Conservation (phyloP, 2,329 filamentous ascomycete genomes). For the Escovopsis sp. region DNA sequence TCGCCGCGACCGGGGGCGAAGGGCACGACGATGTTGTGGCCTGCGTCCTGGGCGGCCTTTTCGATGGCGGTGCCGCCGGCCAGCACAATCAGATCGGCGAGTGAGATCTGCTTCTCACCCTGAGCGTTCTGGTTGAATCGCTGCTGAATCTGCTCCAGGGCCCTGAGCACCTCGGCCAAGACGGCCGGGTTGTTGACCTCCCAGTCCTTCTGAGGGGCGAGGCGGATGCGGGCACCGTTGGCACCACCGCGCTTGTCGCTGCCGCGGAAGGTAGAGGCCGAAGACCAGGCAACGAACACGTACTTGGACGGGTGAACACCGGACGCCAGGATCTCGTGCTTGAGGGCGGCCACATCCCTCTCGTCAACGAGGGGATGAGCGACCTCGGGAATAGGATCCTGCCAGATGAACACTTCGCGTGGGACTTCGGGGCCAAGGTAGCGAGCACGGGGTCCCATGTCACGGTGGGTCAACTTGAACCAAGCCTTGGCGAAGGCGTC, state of each 20-base stretch:
- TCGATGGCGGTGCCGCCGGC: conserved; percentile 58
- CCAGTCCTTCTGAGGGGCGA: conserved; percentile 59
- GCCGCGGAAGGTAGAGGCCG: conserved; percentile 58
- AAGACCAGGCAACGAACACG: conserved; percentile 52
- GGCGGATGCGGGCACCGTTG: conserved; percentile 65
- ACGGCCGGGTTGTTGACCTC: conserved; percentile 58
- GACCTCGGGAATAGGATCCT: conserved; percentile 52
- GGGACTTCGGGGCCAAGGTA: conserved; percentile 66
- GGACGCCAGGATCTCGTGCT: conserved; percentile 51
- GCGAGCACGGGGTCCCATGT: conserved; percentile 56
- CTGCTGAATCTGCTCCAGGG: conserved; percentile 50
- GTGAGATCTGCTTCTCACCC: conserved; percentile 53
- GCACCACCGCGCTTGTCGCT: conserved; percentile 72
- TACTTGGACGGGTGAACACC: conserved; percentile 47
- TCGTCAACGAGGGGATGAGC: conserved; percentile 45
- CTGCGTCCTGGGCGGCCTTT: conserved; percentile 44
- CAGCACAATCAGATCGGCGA: conserved; percentile 68
- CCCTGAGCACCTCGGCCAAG: conserved; percentile 44
- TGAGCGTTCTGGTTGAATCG: conserved; percentile 47
- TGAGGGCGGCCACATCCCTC: conserved; percentile 49
- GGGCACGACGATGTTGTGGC: conserved; percentile 42
- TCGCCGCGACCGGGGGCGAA: conserved; percentile 62
- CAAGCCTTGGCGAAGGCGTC: conserved; percentile 60
- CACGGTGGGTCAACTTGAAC: conserved; percentile 75
- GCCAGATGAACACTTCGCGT: conserved; percentile 55